Evolutionary conservation across 2,329 filamentous ascomycete genomes (phyloP), one percentile per base, ranked within the genome.

Genomic region (Onygenales sp.): DNA sequence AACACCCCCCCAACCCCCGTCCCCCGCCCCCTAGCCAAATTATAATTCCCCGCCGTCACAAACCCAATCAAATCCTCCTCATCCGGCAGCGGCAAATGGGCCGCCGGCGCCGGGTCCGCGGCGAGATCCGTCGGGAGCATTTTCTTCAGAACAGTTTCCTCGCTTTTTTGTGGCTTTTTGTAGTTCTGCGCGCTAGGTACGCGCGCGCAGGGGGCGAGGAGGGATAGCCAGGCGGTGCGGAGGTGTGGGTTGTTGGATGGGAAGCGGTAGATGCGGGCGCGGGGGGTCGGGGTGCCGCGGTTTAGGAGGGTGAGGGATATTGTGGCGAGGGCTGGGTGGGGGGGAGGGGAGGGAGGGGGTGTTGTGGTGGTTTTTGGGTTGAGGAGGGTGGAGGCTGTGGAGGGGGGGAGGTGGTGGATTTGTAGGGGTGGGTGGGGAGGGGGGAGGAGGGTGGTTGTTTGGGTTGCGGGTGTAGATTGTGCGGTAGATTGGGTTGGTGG

Each of bases 231-330:
- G 65, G 85, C 78, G 6, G 75, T 71, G 13, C 85, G 81, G 1
- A 91, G 77, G 36, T 78, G 71, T 2, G 67, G 55, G 50, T 77
- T 64, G 32, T 60, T 69, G 2, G 74, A 69, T n/a, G 92, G 88
- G 13, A 97, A 81, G 11, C 88, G 84, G 70, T 97, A 98, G 59
- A 97, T 84, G 38, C 93, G 82, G 3, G 92, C 89, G 66, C 86
- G 87, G 2, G 82, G 73, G 0, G 72, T 76, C 3, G 85, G 87
- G 1, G 85, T 80, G 31, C 93, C 92, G 53, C 89, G 83, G 41
- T 78, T 75, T 7, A 86, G 66, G 45, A 93, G 76, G 0, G 75
- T 82, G 52, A 97, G 74, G 49, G 79, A 80, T 45, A 91, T 78
- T 0, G 82, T 85, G 51, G 85, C 72, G 2, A 83, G 64, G 2